Conservation (phyloP, 1,139 yeast genomes). For the Scheffersomyces cryptocercus region DNA sequence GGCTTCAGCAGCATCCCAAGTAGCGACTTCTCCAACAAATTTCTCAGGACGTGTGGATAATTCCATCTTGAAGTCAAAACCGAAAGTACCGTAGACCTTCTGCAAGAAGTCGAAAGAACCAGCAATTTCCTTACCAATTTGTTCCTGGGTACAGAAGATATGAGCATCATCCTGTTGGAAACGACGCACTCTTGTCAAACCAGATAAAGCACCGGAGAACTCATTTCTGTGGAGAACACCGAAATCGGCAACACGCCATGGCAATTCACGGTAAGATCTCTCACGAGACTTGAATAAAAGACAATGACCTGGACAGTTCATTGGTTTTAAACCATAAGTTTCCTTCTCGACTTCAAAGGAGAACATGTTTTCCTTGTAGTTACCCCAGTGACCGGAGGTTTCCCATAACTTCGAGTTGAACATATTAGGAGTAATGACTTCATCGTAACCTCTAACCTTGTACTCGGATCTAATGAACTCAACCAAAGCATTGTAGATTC, state of each 20-base stretch:
- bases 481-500: constrained; percentile 85
- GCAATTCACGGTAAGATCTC: constrained; percentile 91
- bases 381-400: constrained; percentile 97
- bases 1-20: constrained; percentile 87
- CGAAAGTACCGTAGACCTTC: constrained; percentile 79
- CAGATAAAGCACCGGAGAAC: constrained; percentile 80
- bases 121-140: constrained; percentile 79
- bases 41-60: constrained; percentile 94
- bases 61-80: constrained; percentile 86
- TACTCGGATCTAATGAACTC: constrained; percentile 80
- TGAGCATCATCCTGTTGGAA: constrained; percentile 99
- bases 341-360: constrained; percentile 95
- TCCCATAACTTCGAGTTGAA: constrained; percentile 95
- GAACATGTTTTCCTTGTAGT: constrained; percentile 96
- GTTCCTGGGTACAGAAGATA: constrained; percentile 89
- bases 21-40: constrained; percentile 79
- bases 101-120: constrained; percentile 79
- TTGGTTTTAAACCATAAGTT: constrained; percentile 85
- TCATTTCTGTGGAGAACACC: constrained; percentile 96
- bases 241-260: constrained; percentile 95
- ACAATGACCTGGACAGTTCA: constrained; percentile 99
- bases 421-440: constrained; percentile 98
- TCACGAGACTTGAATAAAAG: constrained; percentile 82
- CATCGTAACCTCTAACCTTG: constrained; percentile 90
- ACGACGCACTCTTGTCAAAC: constrained; percentile 93